Evolutionary conservation across 2,329 filamentous ascomycete genomes (phyloP).

Genomic region (Chaetomiaceae sp.): DNA sequence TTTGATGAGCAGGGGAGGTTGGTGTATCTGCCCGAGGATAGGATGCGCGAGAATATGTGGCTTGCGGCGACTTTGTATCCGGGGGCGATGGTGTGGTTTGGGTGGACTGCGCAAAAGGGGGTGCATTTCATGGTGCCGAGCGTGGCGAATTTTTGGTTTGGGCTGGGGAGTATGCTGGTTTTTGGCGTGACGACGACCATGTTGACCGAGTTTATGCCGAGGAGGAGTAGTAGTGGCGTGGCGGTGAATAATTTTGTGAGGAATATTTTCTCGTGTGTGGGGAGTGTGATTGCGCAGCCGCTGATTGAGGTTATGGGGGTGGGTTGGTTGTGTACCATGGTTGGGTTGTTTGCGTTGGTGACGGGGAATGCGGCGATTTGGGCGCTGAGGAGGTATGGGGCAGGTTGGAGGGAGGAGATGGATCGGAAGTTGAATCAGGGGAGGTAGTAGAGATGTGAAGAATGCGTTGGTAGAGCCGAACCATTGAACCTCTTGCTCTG

Average conservation of each 20-base stretch:
- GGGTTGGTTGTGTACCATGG: constrained; percentile 68
- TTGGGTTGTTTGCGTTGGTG: constrained; percentile 50
- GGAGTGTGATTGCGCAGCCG: constrained; percentile 64
- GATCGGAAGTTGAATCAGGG: constrained; percentile 41
- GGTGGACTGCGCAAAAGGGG: constrained; percentile 66
- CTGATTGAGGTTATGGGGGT: constrained; percentile 67
- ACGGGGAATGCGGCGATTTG: constrained; percentile 56
- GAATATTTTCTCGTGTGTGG: constrained; percentile 73
- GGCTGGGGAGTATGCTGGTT: constrained; percentile 72
- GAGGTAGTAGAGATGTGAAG: too few relatives aligned
- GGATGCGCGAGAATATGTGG: constrained; percentile 80
- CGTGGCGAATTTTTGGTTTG: constrained; percentile 69
- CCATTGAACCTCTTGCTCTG: too few relatives aligned
- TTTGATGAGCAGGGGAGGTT: constrained; percentile 64
- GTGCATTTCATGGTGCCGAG: constrained; percentile 60
- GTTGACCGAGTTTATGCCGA: constrained; percentile 79
- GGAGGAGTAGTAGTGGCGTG: constrained; percentile 65
- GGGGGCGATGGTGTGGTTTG: constrained; percentile 66
- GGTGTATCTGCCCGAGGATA: constrained; percentile 70
- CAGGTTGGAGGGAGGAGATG: constrained; percentile 61
- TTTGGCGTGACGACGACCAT: constrained; percentile 73
- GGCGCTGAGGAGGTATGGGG: constrained; percentile 56
- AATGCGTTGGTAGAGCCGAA: too few relatives aligned
- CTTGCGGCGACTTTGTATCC: constrained; percentile 68
- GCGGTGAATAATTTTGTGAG: constrained; percentile 78